A percentile compares a stretch with the other conserved stretches of the same genome.
These are phyloP conservation scores for Meira miltonrushii DNA, from an alignment of 1,284 basidiomycete species.

Conservation along the genomic window DNA sequence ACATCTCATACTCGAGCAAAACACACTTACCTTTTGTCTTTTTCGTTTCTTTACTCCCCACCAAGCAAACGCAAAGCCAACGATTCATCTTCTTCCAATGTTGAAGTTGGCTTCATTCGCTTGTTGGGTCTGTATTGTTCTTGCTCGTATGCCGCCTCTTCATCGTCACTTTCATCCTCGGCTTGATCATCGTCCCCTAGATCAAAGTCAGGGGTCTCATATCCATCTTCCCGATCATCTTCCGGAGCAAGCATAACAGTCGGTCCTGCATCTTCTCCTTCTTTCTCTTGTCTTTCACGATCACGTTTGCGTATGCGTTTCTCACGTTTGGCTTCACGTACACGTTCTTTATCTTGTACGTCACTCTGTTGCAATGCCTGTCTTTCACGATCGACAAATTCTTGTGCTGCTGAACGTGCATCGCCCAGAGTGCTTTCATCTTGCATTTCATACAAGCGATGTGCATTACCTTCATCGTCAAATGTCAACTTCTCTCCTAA, in stretches of 20 bases:
- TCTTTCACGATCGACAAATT: constrained; percentile 67
- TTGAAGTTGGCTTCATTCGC: neutral
- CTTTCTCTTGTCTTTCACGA: constrained; percentile 52
- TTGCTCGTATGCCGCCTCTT: neutral
- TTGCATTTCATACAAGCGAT: constrained; percentile 65
- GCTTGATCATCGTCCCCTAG: constrained; percentile 20
- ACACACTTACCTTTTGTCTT: neutral
- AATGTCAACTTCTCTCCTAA: constrained; percentile 70
- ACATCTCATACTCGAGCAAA: neutral
- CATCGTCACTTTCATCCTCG: constrained; percentile 4
- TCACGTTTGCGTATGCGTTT: constrained; percentile 67
- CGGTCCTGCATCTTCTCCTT: constrained; percentile 48
- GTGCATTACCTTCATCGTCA: constrained; percentile 61
- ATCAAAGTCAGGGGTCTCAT: constrained; percentile 47
- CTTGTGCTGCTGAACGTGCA: constrained; percentile 67
- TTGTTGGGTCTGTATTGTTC: neutral
- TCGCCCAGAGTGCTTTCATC: constrained; percentile 69
- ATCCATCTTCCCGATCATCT: constrained; percentile 49
- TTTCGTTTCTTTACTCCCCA: neutral
- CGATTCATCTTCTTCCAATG: constrained; percentile 8
- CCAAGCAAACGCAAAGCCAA: constrained; percentile 12
- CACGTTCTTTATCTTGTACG: constrained; percentile 43
- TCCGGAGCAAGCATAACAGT: constrained; percentile 39
- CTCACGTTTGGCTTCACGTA: constrained; percentile 42
- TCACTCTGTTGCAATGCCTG: constrained; percentile 78